Conservation (phyloP, 164 flowering plant species). For the Hamamelis virginiana region DNA sequence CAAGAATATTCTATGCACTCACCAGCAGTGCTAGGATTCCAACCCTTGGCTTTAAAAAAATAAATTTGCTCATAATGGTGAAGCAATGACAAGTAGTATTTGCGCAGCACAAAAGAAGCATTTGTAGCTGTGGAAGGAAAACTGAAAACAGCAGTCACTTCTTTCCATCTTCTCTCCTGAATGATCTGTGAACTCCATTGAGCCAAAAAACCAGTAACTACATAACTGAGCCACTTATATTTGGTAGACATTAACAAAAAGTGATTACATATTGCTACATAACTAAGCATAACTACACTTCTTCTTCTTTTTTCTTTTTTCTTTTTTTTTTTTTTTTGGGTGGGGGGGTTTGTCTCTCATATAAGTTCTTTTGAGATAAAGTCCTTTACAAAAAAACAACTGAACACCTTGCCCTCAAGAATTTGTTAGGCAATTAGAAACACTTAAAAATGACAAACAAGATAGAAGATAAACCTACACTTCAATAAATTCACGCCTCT, state of each 20-base stretch:
- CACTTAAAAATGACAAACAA: not conserved
- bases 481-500: no score
- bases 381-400: no score
- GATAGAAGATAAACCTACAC: not conserved
- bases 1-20: slow-evolving; percentile 1
- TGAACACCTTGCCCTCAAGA: no score
- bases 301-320: no score
- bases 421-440: not conserved
- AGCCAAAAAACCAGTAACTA: not conserved
- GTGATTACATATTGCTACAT: not conserved
- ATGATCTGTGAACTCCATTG: slow-evolving; percentile 48
- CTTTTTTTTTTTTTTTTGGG: not conserved
- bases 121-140: slow-evolving; percentile 96
- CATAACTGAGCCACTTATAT: not conserved
- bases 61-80: slow-evolving; percentile 86
- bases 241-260: slow-evolving; percentile 1
- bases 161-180: slow-evolving; percentile 84
- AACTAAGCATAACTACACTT: no score
- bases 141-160: slow-evolving; percentile 81
- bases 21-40: slow-evolving; percentile 51
- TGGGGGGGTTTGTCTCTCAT: no score
- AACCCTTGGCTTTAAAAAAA: slow-evolving; percentile 61
- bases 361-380: no score
- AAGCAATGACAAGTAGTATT: slow-evolving; percentile 76
- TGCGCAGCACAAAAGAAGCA: slow-evolving; percentile 93